Percentiles rank a stretch among this genome's conserved stretches.
Conservation (phyloP, 176 grass and related monocot species). For the Stipa capillata region DNA sequence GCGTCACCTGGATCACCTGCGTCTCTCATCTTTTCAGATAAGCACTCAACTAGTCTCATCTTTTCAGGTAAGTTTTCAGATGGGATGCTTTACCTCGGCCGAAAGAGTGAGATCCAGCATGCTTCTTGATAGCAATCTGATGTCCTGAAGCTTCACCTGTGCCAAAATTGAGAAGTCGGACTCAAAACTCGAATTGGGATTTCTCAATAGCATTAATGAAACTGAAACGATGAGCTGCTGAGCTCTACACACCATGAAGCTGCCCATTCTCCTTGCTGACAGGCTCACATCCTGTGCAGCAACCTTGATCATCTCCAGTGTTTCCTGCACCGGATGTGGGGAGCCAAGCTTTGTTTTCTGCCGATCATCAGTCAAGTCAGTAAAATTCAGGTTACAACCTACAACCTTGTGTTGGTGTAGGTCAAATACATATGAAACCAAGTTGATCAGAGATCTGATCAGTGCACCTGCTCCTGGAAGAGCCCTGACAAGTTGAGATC, state of each 20-base stretch:
- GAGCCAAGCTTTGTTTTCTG: constrained; percentile 72
- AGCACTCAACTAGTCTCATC: neutral
- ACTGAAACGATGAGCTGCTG: neutral
- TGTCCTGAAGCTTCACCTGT: constrained; percentile 66
- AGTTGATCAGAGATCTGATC: neutral
- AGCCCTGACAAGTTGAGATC: constrained; percentile 65
- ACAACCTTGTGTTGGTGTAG: neutral
- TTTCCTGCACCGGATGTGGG: constrained; percentile 44
- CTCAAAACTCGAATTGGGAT: neutral
- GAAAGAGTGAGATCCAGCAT: constrained; percentile 41
- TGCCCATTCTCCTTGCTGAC: constrained; percentile 35
- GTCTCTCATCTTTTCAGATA: neutral
- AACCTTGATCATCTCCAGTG: constrained; percentile 50
- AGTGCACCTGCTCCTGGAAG: constrained; percentile 54
- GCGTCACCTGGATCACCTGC: constrained; percentile 62
- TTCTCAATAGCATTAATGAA: neutral
- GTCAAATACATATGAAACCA: neutral
- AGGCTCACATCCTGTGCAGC: constrained; percentile 44
- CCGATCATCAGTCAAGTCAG: neutral
- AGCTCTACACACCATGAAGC: constrained; percentile 30
- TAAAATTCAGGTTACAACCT: neutral
- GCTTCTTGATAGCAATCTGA: constrained; percentile 34
- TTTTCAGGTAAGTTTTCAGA: no score
- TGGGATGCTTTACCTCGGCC: constrained; percentile 43
- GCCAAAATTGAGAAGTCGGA: neutral